These are phyloP conservation scores for Eutrema yunnanense DNA, from an alignment of 345 rosid species.

Conservation along the genomic window DNA sequence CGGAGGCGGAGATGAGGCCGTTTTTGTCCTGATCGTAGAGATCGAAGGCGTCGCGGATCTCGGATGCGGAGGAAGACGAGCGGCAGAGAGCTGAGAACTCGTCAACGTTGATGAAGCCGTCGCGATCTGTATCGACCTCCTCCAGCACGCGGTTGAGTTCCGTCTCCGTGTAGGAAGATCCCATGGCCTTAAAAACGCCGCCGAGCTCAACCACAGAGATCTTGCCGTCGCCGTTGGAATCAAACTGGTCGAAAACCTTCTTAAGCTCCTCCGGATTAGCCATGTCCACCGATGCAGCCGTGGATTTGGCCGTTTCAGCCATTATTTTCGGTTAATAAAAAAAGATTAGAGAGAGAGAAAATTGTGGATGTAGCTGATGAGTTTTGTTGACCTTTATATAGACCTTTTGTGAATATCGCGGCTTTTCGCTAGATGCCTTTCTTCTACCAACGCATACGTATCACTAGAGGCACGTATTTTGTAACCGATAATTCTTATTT, in stretches of 20 bases:
- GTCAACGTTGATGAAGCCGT: slow-evolving; percentile 55
- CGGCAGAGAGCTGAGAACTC: neutral
- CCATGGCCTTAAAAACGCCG: slow-evolving; percentile 56
- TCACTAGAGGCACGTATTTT: neutral
- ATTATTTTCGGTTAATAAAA: neutral
- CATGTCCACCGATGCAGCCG: slow-evolving; percentile 9
- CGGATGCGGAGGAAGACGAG: too few relatives aligned
- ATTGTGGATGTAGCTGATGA: neutral
- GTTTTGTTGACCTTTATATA: slow-evolving; percentile 9
- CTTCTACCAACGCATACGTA: neutral
- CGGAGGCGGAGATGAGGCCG: too few relatives aligned
- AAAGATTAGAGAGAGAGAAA: neutral
- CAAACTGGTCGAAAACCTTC: slow-evolving; percentile 71
- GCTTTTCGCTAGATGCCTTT: neutral
- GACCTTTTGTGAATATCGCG: neutral
- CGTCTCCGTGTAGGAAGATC: slow-evolving; percentile 37
- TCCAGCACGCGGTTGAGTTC: slow-evolving; percentile 58
- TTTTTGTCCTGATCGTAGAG: too few relatives aligned
- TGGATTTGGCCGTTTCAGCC: slow-evolving; percentile 19
- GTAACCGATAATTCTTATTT: neutral
- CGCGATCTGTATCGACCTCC: slow-evolving; percentile 72
- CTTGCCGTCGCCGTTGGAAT: slow-evolving; percentile 79
- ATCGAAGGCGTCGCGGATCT: too few relatives aligned
- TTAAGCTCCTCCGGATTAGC: slow-evolving; percentile 42
- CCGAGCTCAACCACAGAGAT: slow-evolving; percentile 71